These are phyloP conservation scores for Tilletia horrida DNA, from an alignment of 1,284 basidiomycete species.

Conservation along the genomic window DNA sequence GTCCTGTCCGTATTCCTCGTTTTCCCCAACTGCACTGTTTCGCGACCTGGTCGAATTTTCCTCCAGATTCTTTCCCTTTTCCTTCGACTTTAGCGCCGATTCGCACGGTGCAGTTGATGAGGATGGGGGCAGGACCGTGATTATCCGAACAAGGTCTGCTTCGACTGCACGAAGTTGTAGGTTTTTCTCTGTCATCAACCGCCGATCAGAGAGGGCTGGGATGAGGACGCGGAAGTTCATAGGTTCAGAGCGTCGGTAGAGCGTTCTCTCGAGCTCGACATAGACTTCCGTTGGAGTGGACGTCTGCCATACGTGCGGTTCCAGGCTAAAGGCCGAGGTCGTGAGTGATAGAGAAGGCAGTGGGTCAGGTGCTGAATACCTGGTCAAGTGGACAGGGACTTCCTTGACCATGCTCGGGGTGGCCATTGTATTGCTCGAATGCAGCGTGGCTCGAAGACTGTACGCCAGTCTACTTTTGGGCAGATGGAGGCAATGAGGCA, in stretches of 20 bases:
- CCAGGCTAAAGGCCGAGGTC: slow-evolving; percentile 21
- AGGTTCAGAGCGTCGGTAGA: slow-evolving; percentile 50
- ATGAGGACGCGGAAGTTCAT: slow-evolving; percentile 47
- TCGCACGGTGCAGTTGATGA: neutral
- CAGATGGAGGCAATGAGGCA: slow-evolving; percentile 52
- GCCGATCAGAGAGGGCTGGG: slow-evolving; percentile 36
- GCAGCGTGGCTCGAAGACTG: slow-evolving; percentile 37
- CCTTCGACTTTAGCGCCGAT: neutral
- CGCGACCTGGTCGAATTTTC: neutral
- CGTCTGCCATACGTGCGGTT: slow-evolving; percentile 38
- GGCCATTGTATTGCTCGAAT: slow-evolving; percentile 24
- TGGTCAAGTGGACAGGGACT: slow-evolving; percentile 41
- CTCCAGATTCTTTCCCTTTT: slow-evolving; percentile 3
- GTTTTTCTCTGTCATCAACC: slow-evolving; percentile 35
- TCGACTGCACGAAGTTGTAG: slow-evolving; percentile 45
- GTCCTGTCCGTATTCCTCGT: slow-evolving; percentile 15
- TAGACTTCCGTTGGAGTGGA: slow-evolving; percentile 34
- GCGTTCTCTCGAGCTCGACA: slow-evolving; percentile 42
- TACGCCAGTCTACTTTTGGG: slow-evolving; percentile 41
- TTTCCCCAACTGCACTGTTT: neutral
- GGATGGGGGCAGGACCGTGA: slow-evolving; percentile 26
- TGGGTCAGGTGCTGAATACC: slow-evolving; percentile 40
- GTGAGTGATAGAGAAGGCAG: slow-evolving; percentile 18
- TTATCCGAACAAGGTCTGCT: slow-evolving; percentile 44
- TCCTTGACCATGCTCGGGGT: slow-evolving; percentile 29